Evolutionary conservation across 495 filamentous ascomycete genomes (phyloP).

Genomic region (Tuber borchii): DNA sequence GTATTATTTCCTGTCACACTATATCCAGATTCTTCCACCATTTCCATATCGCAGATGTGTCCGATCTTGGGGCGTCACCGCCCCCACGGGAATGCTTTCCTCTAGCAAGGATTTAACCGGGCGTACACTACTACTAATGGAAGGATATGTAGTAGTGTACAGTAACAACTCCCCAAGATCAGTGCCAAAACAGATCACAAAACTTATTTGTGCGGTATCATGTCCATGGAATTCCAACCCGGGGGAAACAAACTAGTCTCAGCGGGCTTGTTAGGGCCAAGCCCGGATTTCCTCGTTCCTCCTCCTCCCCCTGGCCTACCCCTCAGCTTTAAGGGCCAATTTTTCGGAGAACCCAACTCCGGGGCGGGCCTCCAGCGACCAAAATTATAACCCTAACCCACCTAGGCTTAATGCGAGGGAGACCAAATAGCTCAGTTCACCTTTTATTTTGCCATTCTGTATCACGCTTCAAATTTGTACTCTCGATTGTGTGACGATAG

Average conservation of each 20-base stretch:
- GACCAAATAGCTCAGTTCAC: background rate
- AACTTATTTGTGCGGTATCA: background rate
- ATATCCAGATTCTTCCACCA: background rate
- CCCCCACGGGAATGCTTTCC: background rate
- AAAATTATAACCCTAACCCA: background rate
- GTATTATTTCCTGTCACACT: background rate
- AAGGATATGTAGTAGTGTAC: background rate
- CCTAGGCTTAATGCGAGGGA: background rate
- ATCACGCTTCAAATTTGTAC: background rate
- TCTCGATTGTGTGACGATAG: background rate
- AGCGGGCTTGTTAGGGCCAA: background rate
- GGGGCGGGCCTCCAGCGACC: background rate
- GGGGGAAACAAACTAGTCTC: background rate
- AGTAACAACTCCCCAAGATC: background rate
- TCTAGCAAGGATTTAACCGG: background rate
- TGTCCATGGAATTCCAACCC: background rate
- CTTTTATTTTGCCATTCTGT: background rate
- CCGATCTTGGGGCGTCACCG: background rate
- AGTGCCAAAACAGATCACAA: background rate
- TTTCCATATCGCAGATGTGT: background rate
- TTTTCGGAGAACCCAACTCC: background rate
- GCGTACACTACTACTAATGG: background rate
- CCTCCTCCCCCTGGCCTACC: background rate
- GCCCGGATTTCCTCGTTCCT: background rate
- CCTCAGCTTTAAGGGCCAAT: background rate